A percentile compares a stretch with the other conserved stretches of the same genome.
These are phyloP conservation scores for Isoetes taiwanensis DNA, from an alignment of 75 land plant species.

Conservation along the genomic window DNA sequence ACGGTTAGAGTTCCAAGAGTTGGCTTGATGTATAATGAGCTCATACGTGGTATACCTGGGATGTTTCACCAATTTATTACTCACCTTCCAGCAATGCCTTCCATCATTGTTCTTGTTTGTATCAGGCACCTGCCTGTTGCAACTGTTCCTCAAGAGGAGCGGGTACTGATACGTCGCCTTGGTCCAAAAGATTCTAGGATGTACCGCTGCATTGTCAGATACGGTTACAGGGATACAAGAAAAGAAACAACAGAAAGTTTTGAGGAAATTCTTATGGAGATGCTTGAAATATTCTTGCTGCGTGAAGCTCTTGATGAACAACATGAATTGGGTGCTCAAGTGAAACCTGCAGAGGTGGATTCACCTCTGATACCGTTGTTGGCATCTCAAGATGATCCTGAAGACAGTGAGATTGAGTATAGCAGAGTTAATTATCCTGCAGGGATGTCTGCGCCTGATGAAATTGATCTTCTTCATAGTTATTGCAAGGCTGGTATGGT, in stretches of 20 bases:
- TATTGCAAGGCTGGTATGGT: conserved; percentile 41
- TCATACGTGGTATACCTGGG: conserved; percentile 83
- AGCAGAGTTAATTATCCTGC: no score
- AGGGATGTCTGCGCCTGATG: not conserved
- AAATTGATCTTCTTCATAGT: not conserved
- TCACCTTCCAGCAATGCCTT: conserved; percentile 86
- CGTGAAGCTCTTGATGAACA: conserved; percentile 63
- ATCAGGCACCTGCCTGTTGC: conserved; percentile 92
- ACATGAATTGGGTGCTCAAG: conserved; percentile 54
- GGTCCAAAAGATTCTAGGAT: conserved; percentile 80
- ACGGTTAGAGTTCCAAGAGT: conserved; percentile 79
- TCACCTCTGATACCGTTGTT: conserved; percentile 1
- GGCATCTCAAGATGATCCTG: no score
- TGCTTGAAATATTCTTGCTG: conserved; percentile 60
- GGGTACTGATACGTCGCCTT: conserved; percentile 69
- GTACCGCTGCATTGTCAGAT: conserved; percentile 86
- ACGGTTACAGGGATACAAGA: conserved; percentile 75
- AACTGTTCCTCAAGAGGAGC: conserved; percentile 76
- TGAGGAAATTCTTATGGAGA: conserved; percentile 57
- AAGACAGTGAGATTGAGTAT: no score
- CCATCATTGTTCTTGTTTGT: conserved; percentile 77
- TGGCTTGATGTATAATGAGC: conserved; percentile 81
- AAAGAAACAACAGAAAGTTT: conserved; percentile 55
- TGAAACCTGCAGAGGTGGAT: conserved; percentile 27
- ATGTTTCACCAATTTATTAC: conserved; percentile 72